Evolutionary conservation across 225 moss, liverwort and hornwort genomes (phyloP), one percentile per base, ranked within the genome.

Genomic region (Physcomitrellopsis africana): DNA sequence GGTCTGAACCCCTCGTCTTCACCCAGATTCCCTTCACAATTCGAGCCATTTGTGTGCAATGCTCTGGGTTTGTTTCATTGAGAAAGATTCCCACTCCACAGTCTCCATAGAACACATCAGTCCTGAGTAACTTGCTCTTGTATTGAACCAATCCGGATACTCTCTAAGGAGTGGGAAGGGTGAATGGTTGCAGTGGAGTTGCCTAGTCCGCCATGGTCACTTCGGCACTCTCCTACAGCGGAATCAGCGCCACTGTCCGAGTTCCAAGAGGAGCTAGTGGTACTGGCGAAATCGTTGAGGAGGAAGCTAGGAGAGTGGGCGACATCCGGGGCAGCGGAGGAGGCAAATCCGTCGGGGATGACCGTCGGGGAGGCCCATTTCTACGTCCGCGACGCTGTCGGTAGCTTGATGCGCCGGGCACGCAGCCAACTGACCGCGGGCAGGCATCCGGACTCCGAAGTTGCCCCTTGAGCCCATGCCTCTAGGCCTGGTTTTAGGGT

Each of bases 141-240:
- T 6, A 16, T 37, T 2, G 32, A 37, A 37, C 32, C 32, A 37
- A 37, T 37, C 32, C 7, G 32, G 32, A 37, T 1, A 37, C 32
- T 7, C 1, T 37, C 32, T 37, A 37, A 5, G 5, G 32, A 2
- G 32, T 4, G 7, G 5, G 32, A 37, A 4, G 32, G 7, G 32
- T 37, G 32, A 37, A 4, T 37, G 32, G 32, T 37, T 52, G 41
- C 72, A 79, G 79, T 61, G 52, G 55, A 11, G 7, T 44, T 79
- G 65, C 73, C 79, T 19, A 79, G 73, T 65, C 73, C 79, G 42
- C 79, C 73, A 32, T 79, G 79, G 79, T 79, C 73, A 32, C 68
- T 79, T 4, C 61, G 73, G 18, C 73, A 79, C 79, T 32, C 68
- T 0, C 45, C 73, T 44, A 8, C 73, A 27, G 57, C 67, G 11